Evolutionary conservation across 441 rosid species (phyloP), one percentile per base, ranked within the genome.

Genomic region (Isatis lusitanica): DNA sequence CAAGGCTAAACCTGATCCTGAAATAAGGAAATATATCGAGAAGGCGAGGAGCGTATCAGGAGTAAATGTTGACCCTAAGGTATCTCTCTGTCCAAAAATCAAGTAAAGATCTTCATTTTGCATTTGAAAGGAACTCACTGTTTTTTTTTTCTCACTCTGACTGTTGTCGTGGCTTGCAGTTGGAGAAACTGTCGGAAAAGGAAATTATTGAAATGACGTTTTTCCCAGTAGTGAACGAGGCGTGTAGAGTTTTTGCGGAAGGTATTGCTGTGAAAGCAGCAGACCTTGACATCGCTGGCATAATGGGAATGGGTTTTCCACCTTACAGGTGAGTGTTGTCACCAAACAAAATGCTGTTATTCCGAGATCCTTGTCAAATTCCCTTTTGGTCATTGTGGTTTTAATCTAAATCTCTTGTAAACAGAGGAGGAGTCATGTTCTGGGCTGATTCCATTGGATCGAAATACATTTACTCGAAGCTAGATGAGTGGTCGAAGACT

Each of bases 281-380:
- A 6, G 98, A 94, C 80, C 93, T 92, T 31, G 99, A 94, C 88
- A 83, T 92, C 74, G 87, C 98, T 63, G 82, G 88, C 30, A 81
- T 94, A 40, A 82, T 94, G 85, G 99, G 99, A 83, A 92, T 90
- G 99, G 99, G 99, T 16, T 94, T 94, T 71, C 99, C 99, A 74
- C 87, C 91, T 63, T 92, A 90, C 85, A 89, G 99, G 99, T 92
- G 28, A 58, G 75, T 72, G 21, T 44, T 36, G 7, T 74, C 56
- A 65, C 33, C 42, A 65, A 13, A 28, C 21, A 61, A 51, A 42
- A 12, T 66, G 18, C 5, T 66, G 68, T 10, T 33, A 42, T 18
- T 63, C 63, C 5, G 6, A 36, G 10, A 55, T 53, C 62, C 46
- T 63, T 70, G 17, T 43, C 38, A 28, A 24, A 26, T 62, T 17